phyloP scores from a whole-genome alignment of 2,329 filamentous ascomycete genomes.

The Fusarium cyanostomum region DNA sequence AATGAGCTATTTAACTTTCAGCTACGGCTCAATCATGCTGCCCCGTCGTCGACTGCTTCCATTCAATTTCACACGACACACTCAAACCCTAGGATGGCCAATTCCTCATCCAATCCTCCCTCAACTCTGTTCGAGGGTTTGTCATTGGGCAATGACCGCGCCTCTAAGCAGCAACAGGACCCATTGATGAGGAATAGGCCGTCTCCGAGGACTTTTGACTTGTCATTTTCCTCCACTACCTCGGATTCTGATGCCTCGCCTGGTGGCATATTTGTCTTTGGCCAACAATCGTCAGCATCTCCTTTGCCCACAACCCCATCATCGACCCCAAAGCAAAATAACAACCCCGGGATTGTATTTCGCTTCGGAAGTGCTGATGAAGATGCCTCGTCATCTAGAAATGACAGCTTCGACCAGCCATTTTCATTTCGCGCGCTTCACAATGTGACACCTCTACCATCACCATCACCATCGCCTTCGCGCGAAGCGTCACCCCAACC shows the following conservation, averaged over 20 bases:
- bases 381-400: neutral
- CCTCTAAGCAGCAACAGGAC: neutral
- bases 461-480: neutral
- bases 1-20: neutral
- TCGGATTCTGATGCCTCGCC: neutral
- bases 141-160: neutral
- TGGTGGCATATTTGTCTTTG: conserved; percentile 2
- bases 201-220: neutral
- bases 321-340: neutral
- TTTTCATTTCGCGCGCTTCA: neutral
- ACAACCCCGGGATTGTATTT: neutral
- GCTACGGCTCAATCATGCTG: no score
- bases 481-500: neutral
- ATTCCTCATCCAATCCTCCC: neutral
- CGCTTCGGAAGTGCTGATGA: neutral
- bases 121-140: neutral
- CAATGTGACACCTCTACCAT: conserved; percentile 2
- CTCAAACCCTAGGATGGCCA: neutral
- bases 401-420: neutral
- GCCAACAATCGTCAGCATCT: no score
- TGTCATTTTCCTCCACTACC: neutral
- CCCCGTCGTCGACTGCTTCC: no score
- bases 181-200: neutral
- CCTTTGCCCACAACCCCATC: no score
- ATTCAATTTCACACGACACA: neutral